Conservation (phyloP, 1,284 basidiomycete species). For the Fomitiporia mediterranea region DNA sequence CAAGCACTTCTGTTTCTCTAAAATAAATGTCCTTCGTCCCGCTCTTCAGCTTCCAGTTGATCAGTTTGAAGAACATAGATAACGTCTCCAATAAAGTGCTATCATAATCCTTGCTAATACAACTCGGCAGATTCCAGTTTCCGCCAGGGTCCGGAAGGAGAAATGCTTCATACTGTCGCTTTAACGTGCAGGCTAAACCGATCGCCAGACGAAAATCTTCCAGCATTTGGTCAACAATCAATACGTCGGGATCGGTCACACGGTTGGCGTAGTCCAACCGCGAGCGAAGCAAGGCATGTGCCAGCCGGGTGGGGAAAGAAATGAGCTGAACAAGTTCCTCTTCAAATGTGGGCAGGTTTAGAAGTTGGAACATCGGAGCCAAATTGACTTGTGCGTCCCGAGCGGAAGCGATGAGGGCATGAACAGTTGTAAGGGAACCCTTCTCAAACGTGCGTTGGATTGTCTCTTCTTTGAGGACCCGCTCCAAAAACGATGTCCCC, state of each 20-base stretch:
- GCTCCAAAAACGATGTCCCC: slow-evolving; percentile 84
- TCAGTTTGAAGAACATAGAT: slow-evolving; percentile 87
- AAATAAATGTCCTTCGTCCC: slow-evolving; percentile 91
- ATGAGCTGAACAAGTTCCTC: slow-evolving; percentile 91
- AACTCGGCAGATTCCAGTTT: slow-evolving; percentile 86
- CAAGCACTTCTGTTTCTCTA: slow-evolving; percentile 96
- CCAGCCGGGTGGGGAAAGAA: slow-evolving; percentile 91
- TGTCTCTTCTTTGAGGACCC: slow-evolving; percentile 93
- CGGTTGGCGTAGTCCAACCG: slow-evolving; percentile 90
- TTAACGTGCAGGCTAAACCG: slow-evolving; percentile 90
- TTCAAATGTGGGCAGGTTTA: slow-evolving; percentile 92
- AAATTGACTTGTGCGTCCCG: slow-evolving; percentile 86
- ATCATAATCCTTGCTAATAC: slow-evolving; percentile 89
- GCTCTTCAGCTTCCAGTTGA: slow-evolving; percentile 94
- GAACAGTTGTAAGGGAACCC: slow-evolving; percentile 84
- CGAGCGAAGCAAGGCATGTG: slow-evolving; percentile 86
- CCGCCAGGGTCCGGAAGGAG: slow-evolving; percentile 80
- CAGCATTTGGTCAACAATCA: slow-evolving; percentile 94
- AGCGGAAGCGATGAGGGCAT: slow-evolving; percentile 82
- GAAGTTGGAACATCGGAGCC: slow-evolving; percentile 66
- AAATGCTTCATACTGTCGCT: slow-evolving; percentile 90
- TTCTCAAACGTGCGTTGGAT: slow-evolving; percentile 94
- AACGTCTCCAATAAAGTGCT: slow-evolving; percentile 84
- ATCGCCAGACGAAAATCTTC: slow-evolving; percentile 93
- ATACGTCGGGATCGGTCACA: slow-evolving; percentile 81